Percentiles rank a stretch among this genome's conserved stretches.
Conservation (phyloP, 257 asterid genomes). For the Gentiana dahurica region DNA sequence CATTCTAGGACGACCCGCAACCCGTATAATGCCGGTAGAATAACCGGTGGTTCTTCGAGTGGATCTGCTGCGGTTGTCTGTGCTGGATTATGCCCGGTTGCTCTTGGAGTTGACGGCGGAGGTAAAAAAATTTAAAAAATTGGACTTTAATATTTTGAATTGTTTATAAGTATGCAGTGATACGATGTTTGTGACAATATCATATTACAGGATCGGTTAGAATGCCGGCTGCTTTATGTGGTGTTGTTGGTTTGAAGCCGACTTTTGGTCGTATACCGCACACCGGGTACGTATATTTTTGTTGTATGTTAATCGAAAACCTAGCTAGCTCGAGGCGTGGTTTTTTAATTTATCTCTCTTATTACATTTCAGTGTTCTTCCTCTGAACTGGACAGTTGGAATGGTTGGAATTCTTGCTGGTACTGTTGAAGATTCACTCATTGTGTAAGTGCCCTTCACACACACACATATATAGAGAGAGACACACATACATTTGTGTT, state of each 20-base stretch:
- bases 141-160: too few species aligned
- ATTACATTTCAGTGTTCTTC: conserved; percentile 50
- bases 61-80: conserved; percentile 96
- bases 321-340: neutral
- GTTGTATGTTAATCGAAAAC: too few species aligned
- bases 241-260: conserved; percentile 90
- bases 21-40: conserved; percentile 54
- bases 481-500: too few species aligned
- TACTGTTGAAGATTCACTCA: conserved; percentile 77
- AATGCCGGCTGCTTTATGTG: conserved; percentile 93
- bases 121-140: conserved; percentile 24
- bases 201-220: conserved; percentile 63
- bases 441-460: conserved; percentile 36
- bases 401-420: conserved; percentile 88
- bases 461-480: too few species aligned
- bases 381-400: conserved; percentile 81
- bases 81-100: conserved; percentile 88
- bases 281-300: conserved; percentile 37
- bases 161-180: too few species aligned
- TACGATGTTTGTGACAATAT: too few species aligned
- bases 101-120: conserved; percentile 97
- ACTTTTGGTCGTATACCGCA: conserved; percentile 81
- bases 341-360: neutral
- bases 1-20: conserved; percentile 52
- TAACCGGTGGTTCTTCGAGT: conserved; percentile 92